These are phyloP conservation scores for Xylaria nigripes DNA, from an alignment of 495 filamentous ascomycete genomes.

Conservation along the genomic window DNA sequence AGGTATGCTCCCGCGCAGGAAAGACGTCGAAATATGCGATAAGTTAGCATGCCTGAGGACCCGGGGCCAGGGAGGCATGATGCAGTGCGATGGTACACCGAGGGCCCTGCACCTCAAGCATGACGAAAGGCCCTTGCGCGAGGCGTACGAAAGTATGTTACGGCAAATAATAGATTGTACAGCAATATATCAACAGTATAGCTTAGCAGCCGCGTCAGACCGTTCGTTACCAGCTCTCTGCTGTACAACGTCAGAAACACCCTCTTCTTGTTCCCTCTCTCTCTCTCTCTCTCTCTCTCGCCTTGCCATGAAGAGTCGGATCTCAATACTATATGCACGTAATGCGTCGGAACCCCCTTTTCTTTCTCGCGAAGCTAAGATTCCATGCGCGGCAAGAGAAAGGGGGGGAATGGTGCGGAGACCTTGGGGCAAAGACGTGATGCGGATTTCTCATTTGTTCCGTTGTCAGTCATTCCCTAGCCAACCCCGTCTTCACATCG, in stretches of 20 bases:
- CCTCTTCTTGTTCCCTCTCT: not conserved
- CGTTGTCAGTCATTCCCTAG: not conserved
- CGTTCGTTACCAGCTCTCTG: not conserved
- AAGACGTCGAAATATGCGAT: not conserved
- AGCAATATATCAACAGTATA: too few relatives aligned
- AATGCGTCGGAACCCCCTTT: conserved; percentile 1
- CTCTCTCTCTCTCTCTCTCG: too few relatives aligned
- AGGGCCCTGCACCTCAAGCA: not conserved
- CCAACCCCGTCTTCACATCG: too few relatives aligned
- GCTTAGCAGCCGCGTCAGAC: too few relatives aligned
- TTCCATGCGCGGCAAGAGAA: not conserved
- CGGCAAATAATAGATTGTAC: too few relatives aligned
- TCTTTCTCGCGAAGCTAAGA: not conserved
- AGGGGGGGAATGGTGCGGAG: not conserved
- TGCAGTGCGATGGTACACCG: not conserved
- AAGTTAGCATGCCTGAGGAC: not conserved
- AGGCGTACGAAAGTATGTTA: not conserved
- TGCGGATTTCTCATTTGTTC: not conserved
- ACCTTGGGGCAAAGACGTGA: not conserved
- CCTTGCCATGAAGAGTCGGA: conserved; percentile 3
- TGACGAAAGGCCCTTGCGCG: conserved; percentile 9
- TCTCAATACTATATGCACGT: not conserved
- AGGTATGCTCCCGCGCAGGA: not conserved
- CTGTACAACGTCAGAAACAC: conserved; percentile 5
- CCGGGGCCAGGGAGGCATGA: not conserved